Evolutionary conservation across 495 filamentous ascomycete genomes (phyloP), one percentile per base, ranked within the genome.

Genomic region (Xylaria grammica): DNA sequence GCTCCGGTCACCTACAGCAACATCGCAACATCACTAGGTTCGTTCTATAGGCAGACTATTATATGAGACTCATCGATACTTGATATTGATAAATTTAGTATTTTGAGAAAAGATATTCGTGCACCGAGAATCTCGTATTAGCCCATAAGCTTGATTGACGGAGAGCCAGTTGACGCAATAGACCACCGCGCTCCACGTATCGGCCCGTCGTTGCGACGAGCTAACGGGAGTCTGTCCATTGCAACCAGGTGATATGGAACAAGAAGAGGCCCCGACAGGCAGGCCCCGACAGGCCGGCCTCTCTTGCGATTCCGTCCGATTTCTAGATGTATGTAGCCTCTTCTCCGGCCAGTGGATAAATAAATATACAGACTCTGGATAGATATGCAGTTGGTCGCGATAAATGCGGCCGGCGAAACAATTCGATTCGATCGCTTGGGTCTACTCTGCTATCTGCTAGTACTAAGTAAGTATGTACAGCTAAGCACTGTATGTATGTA

Each of bases 391-490:
- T 36, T 29, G 58, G 58, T 61, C 58, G 34, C 45, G 48, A 61
- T 52, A 29, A 17, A 61, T 53, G 60, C 52, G 45, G 44, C 53
- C 62, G 19, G 22, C 32, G 15, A 30, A 49, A 13, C 32, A 42
- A 64, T 57, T 17, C 30, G 51, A 57, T 46, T 48, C 42, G 56
- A 59, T 36, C 40, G 56, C 56, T 59, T 27, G 26, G 42, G 26
- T 48, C 42, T n/a, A n/a, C n/a, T n/a, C n/a, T n/a, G n/a, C n/a
- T n/a, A n/a, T n/a, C n/a, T n/a, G n/a, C n/a, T n/a, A n/a, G n/a
- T n/a, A n/a, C n/a, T n/a, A n/a, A n/a, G n/a, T n/a, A n/a, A n/a
- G n/a, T n/a, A n/a, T n/a, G n/a, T n/a, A n/a, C n/a, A n/a, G n/a
- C n/a, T n/a, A n/a, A n/a, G n/a, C n/a, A n/a, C n/a, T n/a, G n/a